A percentile compares a stretch with the other conserved stretches of the same genome.
phyloP scores from a whole-genome alignment of 176 grass and related monocot genomes.

The Coix lacrymajobi region DNA sequence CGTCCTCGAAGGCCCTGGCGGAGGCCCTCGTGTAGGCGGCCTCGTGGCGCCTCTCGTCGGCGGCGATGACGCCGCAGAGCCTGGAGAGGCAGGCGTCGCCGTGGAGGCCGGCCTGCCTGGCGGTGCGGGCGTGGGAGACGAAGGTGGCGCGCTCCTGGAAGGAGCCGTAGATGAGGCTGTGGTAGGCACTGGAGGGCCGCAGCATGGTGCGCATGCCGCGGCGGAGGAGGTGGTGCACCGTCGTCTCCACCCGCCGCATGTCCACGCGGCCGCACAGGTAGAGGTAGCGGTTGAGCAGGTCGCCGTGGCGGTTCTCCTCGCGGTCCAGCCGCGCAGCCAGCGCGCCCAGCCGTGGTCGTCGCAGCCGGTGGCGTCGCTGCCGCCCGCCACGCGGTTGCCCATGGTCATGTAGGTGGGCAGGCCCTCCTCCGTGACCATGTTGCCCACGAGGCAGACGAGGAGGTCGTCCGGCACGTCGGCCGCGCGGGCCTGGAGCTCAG shows the following conservation, averaged over 20 bases:
- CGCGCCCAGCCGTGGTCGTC: conserved; percentile 6
- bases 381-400: background rate
- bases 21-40: background rate
- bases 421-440: background rate
- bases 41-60: conserved; percentile 32
- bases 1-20: background rate
- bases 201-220: background rate
- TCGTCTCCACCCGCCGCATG: conserved; percentile 8
- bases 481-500: conserved; percentile 5
- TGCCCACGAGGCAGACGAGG: conserved; percentile 19
- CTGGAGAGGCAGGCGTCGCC: conserved; percentile 11
- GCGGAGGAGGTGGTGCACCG: conserved; percentile 17
- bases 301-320: conserved; percentile 77
- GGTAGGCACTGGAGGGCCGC: background rate
- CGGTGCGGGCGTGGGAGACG: conserved; percentile 21
- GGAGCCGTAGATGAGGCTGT: conserved; percentile 14
- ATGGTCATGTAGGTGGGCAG: conserved; percentile 2
- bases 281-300: conserved; percentile 34
- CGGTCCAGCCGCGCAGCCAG: conserved; percentile 40
- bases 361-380: background rate
- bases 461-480: conserved; percentile 6
- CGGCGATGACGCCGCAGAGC: conserved; percentile 19
- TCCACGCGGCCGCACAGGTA: conserved; percentile 20
- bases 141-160: conserved; percentile 39
- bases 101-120: background rate